A percentile compares a stretch with the other conserved stretches of the same genome.
These are phyloP conservation scores for Megacollybia marginata DNA, from an alignment of 768 basidiomycete species.

Conservation along the genomic window DNA sequence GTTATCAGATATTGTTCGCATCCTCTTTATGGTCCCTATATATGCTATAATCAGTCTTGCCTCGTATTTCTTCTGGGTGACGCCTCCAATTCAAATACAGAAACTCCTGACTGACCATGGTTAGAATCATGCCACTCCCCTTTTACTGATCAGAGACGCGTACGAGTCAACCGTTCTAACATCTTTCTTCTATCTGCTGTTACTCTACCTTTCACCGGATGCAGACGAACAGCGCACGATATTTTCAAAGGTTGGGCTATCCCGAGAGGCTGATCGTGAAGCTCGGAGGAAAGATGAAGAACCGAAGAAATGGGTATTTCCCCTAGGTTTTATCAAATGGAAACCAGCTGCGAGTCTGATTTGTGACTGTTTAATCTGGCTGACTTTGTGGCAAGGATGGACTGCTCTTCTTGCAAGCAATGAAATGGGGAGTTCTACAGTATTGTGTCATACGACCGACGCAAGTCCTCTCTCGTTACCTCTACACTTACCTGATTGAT, in stretches of 20 bases:
- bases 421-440: constrained; percentile 74
- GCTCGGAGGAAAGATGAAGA: constrained; percentile 34
- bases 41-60: constrained; percentile 63
- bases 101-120: neutral
- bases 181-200: constrained; percentile 72
- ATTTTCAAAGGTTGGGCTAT: constrained; percentile 52
- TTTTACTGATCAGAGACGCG: constrained; percentile 62
- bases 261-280: constrained; percentile 42
- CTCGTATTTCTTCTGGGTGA: constrained; percentile 68
- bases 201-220: constrained; percentile 62
- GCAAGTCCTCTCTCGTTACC: constrained; percentile 23
- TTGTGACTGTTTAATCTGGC: constrained; percentile 2
- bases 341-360: constrained; percentile 45
- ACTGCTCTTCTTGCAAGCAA: constrained; percentile 60
- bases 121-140: constrained; percentile 60
- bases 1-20: constrained; percentile 55
- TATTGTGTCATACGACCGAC: constrained; percentile 60
- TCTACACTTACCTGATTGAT: neutral
- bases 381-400: constrained; percentile 37
- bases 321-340: constrained; percentile 53
- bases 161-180: constrained; percentile 75
- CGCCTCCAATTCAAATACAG: constrained; percentile 6
- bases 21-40: constrained; percentile 74
- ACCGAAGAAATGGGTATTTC: constrained; percentile 60
- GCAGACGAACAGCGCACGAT: constrained; percentile 52